Evolutionary conservation across 805 yeast species (phyloP), one percentile per base, ranked within the genome.

Genomic region (Tetrapisispora pingtungensis): DNA sequence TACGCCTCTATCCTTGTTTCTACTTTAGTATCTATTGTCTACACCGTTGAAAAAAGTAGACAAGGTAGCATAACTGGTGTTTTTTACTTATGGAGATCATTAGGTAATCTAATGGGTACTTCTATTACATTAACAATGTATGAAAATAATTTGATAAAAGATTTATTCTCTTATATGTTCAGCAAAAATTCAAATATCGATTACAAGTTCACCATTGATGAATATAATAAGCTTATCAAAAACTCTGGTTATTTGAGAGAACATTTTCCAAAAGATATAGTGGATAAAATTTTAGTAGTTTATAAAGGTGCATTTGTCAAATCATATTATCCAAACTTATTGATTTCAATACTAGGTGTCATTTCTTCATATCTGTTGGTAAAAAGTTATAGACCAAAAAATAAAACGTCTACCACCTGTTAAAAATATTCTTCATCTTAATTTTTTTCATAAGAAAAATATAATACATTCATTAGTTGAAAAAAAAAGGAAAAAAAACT

Each of bases 11-110:
- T 82, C 1, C 62, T 75, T 10, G 74, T 80, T 54, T 63, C 82
- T 36, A 80, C 86, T 0, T 71, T 80, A 33, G 80, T 84, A 0
- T 58, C 72, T 41, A 72, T 69, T 32, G 73, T 73, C 14, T 72
- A 68, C 40, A 61, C 66, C 17, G 70, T 71, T 27, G 73, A 73
- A 6, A 57, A 62, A 42, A 64, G 69, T 24, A 65, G 68, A 45
- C 78, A 72, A 53, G 76, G 75, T 13, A 61, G 72, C 2, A 69
- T 71, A 41, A 71, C 74, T 0, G 76, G 77, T 36, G 65, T 72
- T 60, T 72, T 69, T 52, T 72, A 73, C 47, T 53, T 73, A 42
- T 72, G 74, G 63, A 62, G 77, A 49, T 72, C 78, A 3, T 58
- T 71, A 41, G 78, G 77, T 17, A 67, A 68, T 39, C 73, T 70